Evolutionary conservation across 768 basidiomycete species (phyloP).

Genomic region (Termitomyces sp.): DNA sequence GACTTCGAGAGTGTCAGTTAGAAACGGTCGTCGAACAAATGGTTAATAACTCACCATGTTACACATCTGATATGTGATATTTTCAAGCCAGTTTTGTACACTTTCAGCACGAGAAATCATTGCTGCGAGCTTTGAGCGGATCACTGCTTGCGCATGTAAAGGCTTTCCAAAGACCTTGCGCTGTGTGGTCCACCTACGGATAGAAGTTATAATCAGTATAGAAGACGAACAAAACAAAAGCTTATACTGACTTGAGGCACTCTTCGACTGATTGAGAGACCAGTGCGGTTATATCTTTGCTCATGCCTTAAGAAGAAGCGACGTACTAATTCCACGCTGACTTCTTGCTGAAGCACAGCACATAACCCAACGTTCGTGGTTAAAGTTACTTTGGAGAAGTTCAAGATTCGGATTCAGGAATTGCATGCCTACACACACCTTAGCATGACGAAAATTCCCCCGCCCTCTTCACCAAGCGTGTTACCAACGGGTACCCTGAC

Average conservation of each 20-base stretch:
- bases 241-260: conserved; percentile 57
- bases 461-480: conserved; percentile 50
- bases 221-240: neutral
- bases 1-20: conserved; percentile 20
- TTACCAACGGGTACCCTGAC: conserved; percentile 85
- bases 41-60: conserved; percentile 44
- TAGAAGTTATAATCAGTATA: neutral
- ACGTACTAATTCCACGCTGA: conserved; percentile 15
- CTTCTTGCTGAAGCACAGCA: conserved; percentile 18
- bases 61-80: conserved; percentile 83
- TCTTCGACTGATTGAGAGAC: conserved; percentile 56
- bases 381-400: conserved; percentile 64
- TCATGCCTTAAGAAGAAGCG: neutral
- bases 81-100: conserved; percentile 75
- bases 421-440: conserved; percentile 11
- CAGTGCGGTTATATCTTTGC: neutral
- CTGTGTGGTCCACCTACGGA: conserved; percentile 71
- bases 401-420: neutral
- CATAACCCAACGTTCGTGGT: conserved; percentile 93
- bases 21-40: neutral
- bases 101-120: conserved; percentile 79
- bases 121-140: conserved; percentile 77
- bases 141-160: conserved; percentile 76
- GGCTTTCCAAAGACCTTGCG: conserved; percentile 92
- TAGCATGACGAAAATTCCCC: conserved; percentile 27